These are phyloP conservation scores for Talaromyces ruber DNA, from an alignment of 495 filamentous ascomycete species.

Conservation along the genomic window DNA sequence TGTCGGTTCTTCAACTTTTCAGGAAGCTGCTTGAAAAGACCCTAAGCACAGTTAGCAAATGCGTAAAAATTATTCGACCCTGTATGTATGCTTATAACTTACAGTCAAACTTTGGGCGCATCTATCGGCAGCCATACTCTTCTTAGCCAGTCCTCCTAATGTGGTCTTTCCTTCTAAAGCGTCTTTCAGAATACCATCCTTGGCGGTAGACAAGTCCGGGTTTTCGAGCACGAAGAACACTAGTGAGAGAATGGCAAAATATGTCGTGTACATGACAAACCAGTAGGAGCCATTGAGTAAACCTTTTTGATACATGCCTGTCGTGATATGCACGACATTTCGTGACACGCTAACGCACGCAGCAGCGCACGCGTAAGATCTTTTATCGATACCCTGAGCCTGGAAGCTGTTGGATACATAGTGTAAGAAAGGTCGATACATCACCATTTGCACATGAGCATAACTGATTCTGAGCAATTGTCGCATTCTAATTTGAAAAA, in stretches of 20 bases:
- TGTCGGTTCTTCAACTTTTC: conserved; percentile 53
- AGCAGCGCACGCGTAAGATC: conserved; percentile 86
- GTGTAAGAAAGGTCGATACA: conserved; percentile 92
- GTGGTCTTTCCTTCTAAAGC: conserved; percentile 75
- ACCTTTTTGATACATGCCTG: conserved; percentile 76
- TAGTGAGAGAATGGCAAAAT: conserved; percentile 85
- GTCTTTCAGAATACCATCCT: conserved; percentile 71
- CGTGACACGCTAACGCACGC: conserved; percentile 85
- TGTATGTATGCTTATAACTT: conserved; percentile 19
- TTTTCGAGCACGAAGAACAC: conserved; percentile 90
- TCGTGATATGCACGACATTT: conserved; percentile 88
- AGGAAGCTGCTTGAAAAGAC: conserved; percentile 75
- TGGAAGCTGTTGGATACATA: conserved; percentile 71
- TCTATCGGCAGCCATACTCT: conserved; percentile 80
- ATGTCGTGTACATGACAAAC: conserved; percentile 95
- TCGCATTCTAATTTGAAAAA: conserved; percentile 53
- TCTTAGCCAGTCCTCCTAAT: conserved; percentile 66
- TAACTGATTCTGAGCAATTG: conserved; percentile 82
- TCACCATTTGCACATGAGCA: conserved; percentile 87
- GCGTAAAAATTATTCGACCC: background rate
- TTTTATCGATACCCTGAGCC: conserved; percentile 66
- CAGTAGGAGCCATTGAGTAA: conserved; percentile 87
- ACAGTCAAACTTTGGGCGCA: conserved; percentile 71
- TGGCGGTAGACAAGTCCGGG: conserved; percentile 63
- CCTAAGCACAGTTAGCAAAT: conserved; percentile 24